Conservation (phyloP, 2,329 filamentous ascomycete genomes). For the Geoglossum cookeanum region DNA sequence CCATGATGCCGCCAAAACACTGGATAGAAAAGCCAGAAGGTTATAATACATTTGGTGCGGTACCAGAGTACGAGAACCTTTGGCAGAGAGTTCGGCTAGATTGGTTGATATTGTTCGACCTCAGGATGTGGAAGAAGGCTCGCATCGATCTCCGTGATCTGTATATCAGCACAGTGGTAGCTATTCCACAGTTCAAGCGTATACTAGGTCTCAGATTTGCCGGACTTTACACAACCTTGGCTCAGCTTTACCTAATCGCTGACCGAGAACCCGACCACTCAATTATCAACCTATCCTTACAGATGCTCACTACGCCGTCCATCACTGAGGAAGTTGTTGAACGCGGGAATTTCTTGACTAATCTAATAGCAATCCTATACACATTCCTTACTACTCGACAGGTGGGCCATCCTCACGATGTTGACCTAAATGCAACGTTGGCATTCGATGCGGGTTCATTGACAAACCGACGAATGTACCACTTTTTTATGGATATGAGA, state of each 20-base stretch:
- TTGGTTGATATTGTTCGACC: slow-evolving; percentile 84
- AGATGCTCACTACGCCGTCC: slow-evolving; percentile 90
- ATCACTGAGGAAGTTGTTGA: slow-evolving; percentile 94
- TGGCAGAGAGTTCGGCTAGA: slow-evolving; percentile 80
- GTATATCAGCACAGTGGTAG: slow-evolving; percentile 91
- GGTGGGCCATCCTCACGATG: slow-evolving; percentile 81
- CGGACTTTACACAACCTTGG: slow-evolving; percentile 79
- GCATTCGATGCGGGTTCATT: slow-evolving; percentile 90
- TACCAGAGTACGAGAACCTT: slow-evolving; percentile 65
- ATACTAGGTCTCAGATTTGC: slow-evolving; percentile 86
- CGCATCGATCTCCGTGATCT: slow-evolving; percentile 78
- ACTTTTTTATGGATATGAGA: slow-evolving; percentile 89
- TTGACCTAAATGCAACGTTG: slow-evolving; percentile 67
- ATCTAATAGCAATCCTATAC: slow-evolving; percentile 87
- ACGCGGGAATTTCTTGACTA: slow-evolving; percentile 86
- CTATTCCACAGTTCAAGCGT: slow-evolving; percentile 89
- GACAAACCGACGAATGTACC: slow-evolving; percentile 87
- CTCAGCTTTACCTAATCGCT: slow-evolving; percentile 86
- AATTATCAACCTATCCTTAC: slow-evolving; percentile 91
- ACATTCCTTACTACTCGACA: slow-evolving; percentile 93
- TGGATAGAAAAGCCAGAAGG: slow-evolving; percentile 68
- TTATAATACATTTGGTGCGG: slow-evolving; percentile 41
- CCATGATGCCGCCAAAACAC: slow-evolving; percentile 53
- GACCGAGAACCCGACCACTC: slow-evolving; percentile 95
- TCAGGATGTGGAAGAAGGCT: slow-evolving; percentile 91